Evolutionary conservation across 169 alveolate genomes (phyloP).

Genomic region (Amoebophrya sp.): DNA sequence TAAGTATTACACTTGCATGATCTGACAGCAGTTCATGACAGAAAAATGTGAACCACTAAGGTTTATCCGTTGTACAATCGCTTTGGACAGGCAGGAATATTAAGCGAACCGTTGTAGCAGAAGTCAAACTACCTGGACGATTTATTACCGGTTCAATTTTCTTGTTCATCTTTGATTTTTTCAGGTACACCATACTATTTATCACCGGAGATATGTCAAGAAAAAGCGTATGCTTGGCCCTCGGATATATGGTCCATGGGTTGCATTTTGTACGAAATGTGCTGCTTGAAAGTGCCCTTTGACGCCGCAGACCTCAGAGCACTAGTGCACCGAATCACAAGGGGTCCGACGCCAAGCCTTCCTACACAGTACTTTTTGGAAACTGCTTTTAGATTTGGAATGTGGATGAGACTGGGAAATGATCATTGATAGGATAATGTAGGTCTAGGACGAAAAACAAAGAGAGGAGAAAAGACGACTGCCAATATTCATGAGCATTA

Average conservation of each 20-base stretch:
- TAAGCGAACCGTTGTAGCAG: too few relatives aligned
- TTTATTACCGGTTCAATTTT: too few relatives aligned
- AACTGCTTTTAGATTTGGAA: neutral
- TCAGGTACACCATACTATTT: conserved; percentile 89
- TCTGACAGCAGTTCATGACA: too few relatives aligned
- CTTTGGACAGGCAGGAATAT: too few relatives aligned
- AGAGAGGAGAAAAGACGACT: neutral
- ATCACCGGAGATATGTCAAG: conserved; percentile 92
- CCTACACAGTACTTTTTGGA: neutral
- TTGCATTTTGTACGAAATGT: conserved; percentile 62
- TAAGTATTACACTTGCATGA: too few relatives aligned
- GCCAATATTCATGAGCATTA: neutral
- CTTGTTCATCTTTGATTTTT: neutral
- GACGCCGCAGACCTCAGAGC: conserved; percentile 48
- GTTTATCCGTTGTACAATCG: too few relatives aligned
- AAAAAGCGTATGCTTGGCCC: conserved; percentile 88
- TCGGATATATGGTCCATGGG: conserved; percentile 98
- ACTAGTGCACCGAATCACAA: neutral
- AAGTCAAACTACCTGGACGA: too few relatives aligned
- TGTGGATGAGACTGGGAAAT: neutral
- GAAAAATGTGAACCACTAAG: too few relatives aligned
- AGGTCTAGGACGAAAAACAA: too few relatives aligned
- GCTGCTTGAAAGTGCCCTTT: conserved; percentile 60
- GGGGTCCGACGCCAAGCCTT: neutral
- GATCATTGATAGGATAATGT: neutral